phyloP scores from a whole-genome alignment of 495 filamentous ascomycete genomes.

The Tuber melanosporum region DNA sequence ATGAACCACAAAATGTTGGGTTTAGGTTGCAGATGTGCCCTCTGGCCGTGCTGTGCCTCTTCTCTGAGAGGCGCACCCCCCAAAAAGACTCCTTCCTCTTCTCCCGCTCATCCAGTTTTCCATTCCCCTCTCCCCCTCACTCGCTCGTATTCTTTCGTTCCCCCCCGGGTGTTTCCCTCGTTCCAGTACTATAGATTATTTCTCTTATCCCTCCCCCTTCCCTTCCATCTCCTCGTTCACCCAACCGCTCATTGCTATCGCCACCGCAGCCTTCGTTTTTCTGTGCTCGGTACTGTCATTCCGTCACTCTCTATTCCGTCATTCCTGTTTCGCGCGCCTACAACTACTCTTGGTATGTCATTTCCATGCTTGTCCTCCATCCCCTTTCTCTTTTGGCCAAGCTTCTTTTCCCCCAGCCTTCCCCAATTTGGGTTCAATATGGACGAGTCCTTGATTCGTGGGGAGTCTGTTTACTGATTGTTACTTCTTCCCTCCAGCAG shows the following conservation, averaged over 20 bases:
- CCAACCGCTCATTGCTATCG: background rate
- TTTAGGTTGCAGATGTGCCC: too few species aligned
- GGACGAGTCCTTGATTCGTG: background rate
- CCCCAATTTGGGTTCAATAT: background rate
- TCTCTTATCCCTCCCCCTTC: slow-evolving; percentile 1
- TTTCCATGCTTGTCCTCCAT: background rate
- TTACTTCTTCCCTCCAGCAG: background rate
- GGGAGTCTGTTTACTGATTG: background rate
- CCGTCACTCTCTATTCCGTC: background rate
- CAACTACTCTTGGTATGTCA: background rate
- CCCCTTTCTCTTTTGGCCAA: background rate
- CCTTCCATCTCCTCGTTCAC: background rate
- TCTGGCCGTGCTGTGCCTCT: too few species aligned
- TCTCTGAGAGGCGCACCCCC: too few species aligned
- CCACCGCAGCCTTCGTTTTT: background rate
- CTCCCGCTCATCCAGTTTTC: slow-evolving; percentile 6
- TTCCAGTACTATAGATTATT: slow-evolving; percentile 30
- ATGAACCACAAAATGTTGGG: too few species aligned
- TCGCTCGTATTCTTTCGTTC: slow-evolving; percentile 25
- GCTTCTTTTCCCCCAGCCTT: background rate
- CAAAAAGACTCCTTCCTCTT: background rate
- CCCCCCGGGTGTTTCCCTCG: background rate
- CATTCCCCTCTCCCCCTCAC: slow-evolving; percentile 8
- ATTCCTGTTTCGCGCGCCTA: background rate
- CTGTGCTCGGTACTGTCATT: background rate